Evolutionary conservation across 1,139 yeast genomes (phyloP), one percentile per base, ranked within the genome.

Genomic region (Pichia norvegensis): DNA sequence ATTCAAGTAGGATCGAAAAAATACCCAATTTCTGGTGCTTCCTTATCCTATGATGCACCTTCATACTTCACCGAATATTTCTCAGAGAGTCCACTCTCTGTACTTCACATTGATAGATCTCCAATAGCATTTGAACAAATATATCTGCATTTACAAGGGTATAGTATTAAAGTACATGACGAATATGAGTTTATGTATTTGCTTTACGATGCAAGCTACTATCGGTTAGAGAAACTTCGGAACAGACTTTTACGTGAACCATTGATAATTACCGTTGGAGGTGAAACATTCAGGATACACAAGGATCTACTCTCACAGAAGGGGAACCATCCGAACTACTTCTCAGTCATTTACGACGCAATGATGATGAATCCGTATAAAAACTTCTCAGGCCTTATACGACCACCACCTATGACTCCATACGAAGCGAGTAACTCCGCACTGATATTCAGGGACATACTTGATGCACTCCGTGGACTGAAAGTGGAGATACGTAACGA

Each of bases 341-440:
- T 88, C 64, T 75, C 85, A 14, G 67, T 86, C 21, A 74, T 82
- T 8, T 72, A 72, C 53, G 75, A 76, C 42, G 64, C 77, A 8
- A 58, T 77, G 35, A 68, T 78, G 50, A 64, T 66, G 13, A 80
- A 79, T 50, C 72, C 76, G 19, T 62, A 68, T 39, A 54, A 63
- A 9, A 50, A 70, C 3, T 68, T 73, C 41, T 65, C 69, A 42
- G 48, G 60, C 16, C 64, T 81, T 50, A 62, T 84, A 11, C 67
- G 95, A 35, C 96, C 97, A 1, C 95, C 95, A 6, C 85, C 94
- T 8, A 72, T 80, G 53, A 67, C 76, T 38, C 80, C 94, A 0
- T 67, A 72, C 11, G 71, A 73, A 21, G 64, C 75, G 6, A 66
- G 74, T 44, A 67, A 92, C 49, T 76, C 83, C 7, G 72, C 85